Evolutionary conservation across 2,329 filamentous ascomycete species (phyloP), one percentile per base, ranked within the genome.

Genomic region (Fonsecaea nubica): DNA sequence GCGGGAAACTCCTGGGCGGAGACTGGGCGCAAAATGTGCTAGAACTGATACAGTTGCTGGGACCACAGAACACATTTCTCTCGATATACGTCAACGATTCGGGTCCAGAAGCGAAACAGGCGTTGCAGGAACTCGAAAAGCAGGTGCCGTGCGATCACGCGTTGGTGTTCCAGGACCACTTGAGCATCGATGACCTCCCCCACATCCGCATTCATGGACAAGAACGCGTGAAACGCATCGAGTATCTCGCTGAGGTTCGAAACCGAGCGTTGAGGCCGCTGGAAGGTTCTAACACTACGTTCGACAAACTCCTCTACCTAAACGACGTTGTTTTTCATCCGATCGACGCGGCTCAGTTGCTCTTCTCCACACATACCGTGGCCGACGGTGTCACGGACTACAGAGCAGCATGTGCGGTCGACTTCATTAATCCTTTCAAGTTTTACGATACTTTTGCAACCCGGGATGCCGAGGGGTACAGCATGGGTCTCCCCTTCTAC

Each of bases 361-460:
- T 93, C 8, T 91, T 83, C 72, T 86, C 85, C 1, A 88, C 86
- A 4, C 86, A 88, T 69, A 76, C 80, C 21, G 80, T 84, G 62
- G 52, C 62, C 7, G 77, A 83, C 35, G 89, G 88, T 10, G 76
- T 78, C 25, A 73, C 85, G 0, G 79, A 82, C 56, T 93, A 92
- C 73, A 85, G 89, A 10, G 88, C 90, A 3, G 89, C 89, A 2
- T 93, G 91, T 74, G 89, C 89, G 0, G 82, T 91, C n/a, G 91
- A 93, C 78, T 92, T 90, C 74, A 87, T 89, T 74, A 87, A 88
- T 69, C 87, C 89, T 0, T 87, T 92, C 77, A 89, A 90, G 69
- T 91, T 90, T 74, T 93, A 93, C 76, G 91, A 93, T 76, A 88
- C 89, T 0, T 92, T 90, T 77, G 91, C 90, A 1, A 89, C 88